Conservation (phyloP, 2,329 filamentous ascomycete genomes). For the Verticillium nonalfalfae region DNA sequence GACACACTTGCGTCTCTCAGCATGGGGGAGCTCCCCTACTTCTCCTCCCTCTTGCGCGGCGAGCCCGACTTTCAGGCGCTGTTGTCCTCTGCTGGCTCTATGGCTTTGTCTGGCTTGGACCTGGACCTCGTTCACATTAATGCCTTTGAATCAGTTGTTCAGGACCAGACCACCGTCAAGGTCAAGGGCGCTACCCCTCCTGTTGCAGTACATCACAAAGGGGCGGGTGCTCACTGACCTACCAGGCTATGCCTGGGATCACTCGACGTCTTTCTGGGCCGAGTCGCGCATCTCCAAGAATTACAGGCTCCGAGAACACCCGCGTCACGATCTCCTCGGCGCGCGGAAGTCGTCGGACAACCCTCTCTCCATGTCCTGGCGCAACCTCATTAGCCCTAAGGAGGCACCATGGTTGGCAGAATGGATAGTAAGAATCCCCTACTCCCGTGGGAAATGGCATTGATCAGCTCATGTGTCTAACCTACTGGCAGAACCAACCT, state of each 20-base stretch:
- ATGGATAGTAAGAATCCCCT: no score
- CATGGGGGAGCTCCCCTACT: no score
- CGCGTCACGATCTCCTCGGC: constrained; percentile 26
- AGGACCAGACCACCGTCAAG: constrained; percentile 21
- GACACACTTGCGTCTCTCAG: neutral
- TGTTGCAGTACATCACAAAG: constrained; percentile 16
- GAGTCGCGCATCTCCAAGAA: constrained; percentile 21
- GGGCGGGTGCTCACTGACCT: constrained; percentile 12
- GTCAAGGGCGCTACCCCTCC: no score
- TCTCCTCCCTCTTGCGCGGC: no score
- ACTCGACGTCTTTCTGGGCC: constrained; percentile 25
- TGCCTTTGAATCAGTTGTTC: constrained; percentile 45
- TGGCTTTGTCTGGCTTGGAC: constrained; percentile 22
- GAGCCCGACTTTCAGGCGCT: constrained; percentile 13
- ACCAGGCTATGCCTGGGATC: constrained; percentile 19
- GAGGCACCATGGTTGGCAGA: constrained; percentile 31
- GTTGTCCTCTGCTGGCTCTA: constrained; percentile 13
- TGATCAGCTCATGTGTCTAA: no score
- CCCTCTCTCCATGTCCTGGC: constrained; percentile 25
- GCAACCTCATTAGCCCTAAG: constrained; percentile 25
- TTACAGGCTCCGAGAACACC: constrained; percentile 19
- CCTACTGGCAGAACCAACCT: no score
- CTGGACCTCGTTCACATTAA: constrained; percentile 42
- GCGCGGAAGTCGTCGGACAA: constrained; percentile 23
- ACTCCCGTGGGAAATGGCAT: no score